Base-by-base conservation (phyloP, 176 grass and related monocot genomes). In the Microstegium vimineum region DNA sequence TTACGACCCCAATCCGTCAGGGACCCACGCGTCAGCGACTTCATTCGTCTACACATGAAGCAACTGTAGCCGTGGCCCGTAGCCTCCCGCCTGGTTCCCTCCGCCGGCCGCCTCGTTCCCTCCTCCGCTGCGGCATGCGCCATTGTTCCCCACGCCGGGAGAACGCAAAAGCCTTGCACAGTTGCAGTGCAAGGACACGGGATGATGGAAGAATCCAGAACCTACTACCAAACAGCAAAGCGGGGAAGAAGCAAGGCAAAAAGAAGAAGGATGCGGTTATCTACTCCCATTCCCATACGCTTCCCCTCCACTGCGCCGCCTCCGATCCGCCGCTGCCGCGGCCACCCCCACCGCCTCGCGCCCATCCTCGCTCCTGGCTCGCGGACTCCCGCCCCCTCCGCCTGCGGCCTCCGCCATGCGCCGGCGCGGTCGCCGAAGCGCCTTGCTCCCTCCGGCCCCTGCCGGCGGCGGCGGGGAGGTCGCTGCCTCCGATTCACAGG, bases 191-290 rank as follows among this genome's bases (percentile, higher is more conserved):
- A 54, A 34, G n/a, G 47, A 1, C 47, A 56, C 46, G 46, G 46
- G n/a, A n/a, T n/a, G 20, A 28, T 22, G 54, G 30, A 14, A 28
- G 26, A 49, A 10, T 34, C 31, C 49, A 16, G 8, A 46, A 34
- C 18, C 13, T 66, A n/a, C n/a, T n/a, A 4, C 42, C 12, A 83
- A 42, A 67, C 32, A 60, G 14, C 2, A 56, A 47, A 28, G n/a
- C n/a, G 52, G 36, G 63, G 18, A n/a, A n/a, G n/a, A 83, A 2
- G 33, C n/a, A 3, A 20, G n/a, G 65, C 45, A n/a, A 42, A 56
- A 41, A n/a, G n/a, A n/a, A n/a, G n/a, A n/a, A 51, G 33, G 69
- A 77, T 90, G 89, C 81, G 11, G 11, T 72, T 91, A 2, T 16
- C 76, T 63, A n/a, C n/a, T 38, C 73, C 69, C 34, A 17, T 59